Base-by-base conservation (phyloP, 257 asterid genomes). In the Ballota nigra region DNA sequence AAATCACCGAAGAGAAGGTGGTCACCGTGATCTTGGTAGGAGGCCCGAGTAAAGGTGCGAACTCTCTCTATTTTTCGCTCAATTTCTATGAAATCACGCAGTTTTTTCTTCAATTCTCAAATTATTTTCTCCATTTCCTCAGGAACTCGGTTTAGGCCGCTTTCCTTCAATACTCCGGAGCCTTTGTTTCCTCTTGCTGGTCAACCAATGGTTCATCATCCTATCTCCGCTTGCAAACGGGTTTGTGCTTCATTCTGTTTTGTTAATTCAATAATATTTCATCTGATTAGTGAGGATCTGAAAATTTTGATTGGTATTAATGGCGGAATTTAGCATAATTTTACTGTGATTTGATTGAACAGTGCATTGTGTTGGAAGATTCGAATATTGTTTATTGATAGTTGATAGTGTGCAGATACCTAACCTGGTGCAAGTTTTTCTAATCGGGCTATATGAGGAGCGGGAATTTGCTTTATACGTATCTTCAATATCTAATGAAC, bases 181-280 rank as follows among this genome's bases (percentile, higher is more conserved):
- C 97, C 97, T 26, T 83, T 91, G 4, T 86, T 91, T 77, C 95
- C 96, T 20, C 78, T 91, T 19, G 96, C 97, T 40, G 97, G 97
- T 63, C 96, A 84, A 76, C 95, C 97, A 16, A 89, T 91, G 96
- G 88, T 91, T 78, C 80, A 87, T 71, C 97, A 91, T 79, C 95
- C 88, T 5, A 91, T 91, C 75, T 86, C 92, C 78, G 92, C 97
- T 61, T 89, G 96, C 82, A 89, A 87, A 84, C 83, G 72, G 83
- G 97, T 86, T 79, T 4, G 16, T 80, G 47, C 53, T 72, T 73
- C 60, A 36, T 12, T 0, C 58, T 74, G 22, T 11, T 49, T 18
- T 29, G 22, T 10, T 31, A 15, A 36, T 18, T 45, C 19, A 8
- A 53, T 20, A 10, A 22, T 80, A 49, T 36, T 28, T 71, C 60